A percentile compares a stretch with the other conserved stretches of the same genome.
phyloP scores from a whole-genome alignment of 495 filamentous ascomycete species.

The Hyaloscypha variabilis region DNA sequence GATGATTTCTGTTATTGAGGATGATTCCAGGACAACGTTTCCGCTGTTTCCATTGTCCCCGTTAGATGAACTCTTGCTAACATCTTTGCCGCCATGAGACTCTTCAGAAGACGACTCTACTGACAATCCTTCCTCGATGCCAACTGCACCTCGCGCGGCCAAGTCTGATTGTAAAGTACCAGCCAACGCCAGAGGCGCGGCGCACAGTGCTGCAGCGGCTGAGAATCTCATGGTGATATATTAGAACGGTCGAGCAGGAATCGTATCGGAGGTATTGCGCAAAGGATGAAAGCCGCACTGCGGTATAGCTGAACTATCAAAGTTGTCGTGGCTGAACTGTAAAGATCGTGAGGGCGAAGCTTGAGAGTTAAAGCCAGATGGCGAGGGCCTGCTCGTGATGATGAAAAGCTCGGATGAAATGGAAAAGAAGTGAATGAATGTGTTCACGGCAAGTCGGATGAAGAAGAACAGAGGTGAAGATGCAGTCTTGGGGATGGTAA shows the following conservation, averaged over 20 bases:
- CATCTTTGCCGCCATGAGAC: background rate
- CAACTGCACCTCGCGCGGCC: conserved; percentile 15
- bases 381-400: conserved; percentile 61
- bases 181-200: conserved; percentile 53
- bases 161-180: conserved; percentile 39
- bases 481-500: conserved; percentile 33
- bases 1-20: conserved; percentile 42
- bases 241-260: conserved; percentile 29
- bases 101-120: background rate
- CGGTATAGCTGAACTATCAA: conserved; percentile 33
- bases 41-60: conserved; percentile 15
- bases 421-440: conserved; percentile 39
- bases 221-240: conserved; percentile 55
- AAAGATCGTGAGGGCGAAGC: conserved; percentile 26
- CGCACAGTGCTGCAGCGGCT: conserved; percentile 43
- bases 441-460: conserved; percentile 35
- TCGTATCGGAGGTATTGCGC: conserved; percentile 17
- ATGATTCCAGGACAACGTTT: conserved; percentile 15
- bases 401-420: conserved; percentile 41
- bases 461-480: conserved; percentile 39
- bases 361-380: conserved; percentile 32
- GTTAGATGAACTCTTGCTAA: background rate
- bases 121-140: conserved; percentile 1
- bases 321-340: conserved; percentile 28
- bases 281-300: conserved; percentile 31